Evolutionary conservation across 148 eudicot species (phyloP), one percentile per base, ranked within the genome.

Genomic region (Vaccinium myrtillus): DNA sequence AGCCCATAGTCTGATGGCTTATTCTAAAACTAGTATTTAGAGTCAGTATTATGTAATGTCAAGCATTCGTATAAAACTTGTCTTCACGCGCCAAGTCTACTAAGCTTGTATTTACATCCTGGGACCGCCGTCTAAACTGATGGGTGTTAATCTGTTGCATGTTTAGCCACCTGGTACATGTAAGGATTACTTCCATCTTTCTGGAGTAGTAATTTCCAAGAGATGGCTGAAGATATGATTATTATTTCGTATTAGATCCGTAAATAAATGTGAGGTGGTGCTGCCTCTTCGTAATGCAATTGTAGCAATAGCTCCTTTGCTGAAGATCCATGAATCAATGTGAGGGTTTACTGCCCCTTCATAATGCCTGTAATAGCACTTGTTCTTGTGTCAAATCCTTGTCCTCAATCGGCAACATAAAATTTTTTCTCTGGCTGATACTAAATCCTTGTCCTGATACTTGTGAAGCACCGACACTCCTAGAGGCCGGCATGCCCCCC

Each of bases 401-500:
- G 63, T 78, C 43, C 39, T 76, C 36, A 51, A 78, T 78, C 63
- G 51, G 81, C 81, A 30, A 32, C 81, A 54, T 54, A 50, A 50
- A 77, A 13, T 15, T 4, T 6, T 77, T 30, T 27, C 63, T 54
- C 63, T 53, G 36, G 61, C 21, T 13, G 46, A 43, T 43, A 5
- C 46, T 5, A 43, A 43, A 43, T 43, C 46, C 46, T 43, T 43
- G 46, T 43, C 46, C 46, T 43, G 46, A 43, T 43, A 43, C 46
- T 43, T 43, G 2, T 4, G 46, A 5, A 4, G 46, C 46, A 43
- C 43, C 43, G 43, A 39, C 43, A 39, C 46, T 43, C 39, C 39
- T 36, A 36, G 39, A 36, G 39, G 39, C 4, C 39, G 46, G 46
- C 46, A 43, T 43, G 46, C 46, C 46, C 46, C 46, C 5, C 2